These are phyloP conservation scores for Leptodermis oblonga DNA, from an alignment of 257 asterid species.

Conservation along the genomic window DNA sequence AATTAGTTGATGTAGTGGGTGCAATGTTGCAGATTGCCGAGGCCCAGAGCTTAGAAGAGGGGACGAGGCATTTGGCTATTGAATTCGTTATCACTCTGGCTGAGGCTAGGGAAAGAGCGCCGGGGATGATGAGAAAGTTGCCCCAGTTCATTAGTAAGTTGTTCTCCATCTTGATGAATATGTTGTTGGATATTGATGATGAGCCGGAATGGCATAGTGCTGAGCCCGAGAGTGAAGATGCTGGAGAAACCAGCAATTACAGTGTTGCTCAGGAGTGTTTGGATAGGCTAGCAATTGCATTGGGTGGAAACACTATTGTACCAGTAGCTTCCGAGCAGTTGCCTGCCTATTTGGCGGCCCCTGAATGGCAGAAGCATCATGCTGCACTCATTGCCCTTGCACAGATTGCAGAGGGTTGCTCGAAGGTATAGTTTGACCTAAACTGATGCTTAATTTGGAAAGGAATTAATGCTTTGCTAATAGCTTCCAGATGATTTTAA, in stretches of 20 bases:
- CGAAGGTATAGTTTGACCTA: slow-evolving; percentile 50
- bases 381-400: slow-evolving; percentile 96
- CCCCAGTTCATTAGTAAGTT: slow-evolving; percentile 83
- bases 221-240: slow-evolving; percentile 83
- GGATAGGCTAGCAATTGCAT: slow-evolving; percentile 81
- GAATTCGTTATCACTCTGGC: slow-evolving; percentile 95
- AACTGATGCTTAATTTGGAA: background rate
- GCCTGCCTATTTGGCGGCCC: slow-evolving; percentile 65
- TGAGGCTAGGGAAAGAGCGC: slow-evolving; percentile 95
- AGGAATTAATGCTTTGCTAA: background rate
- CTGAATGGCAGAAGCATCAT: slow-evolving; percentile 95
- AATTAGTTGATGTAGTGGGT: slow-evolving; percentile 88
- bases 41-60: slow-evolving; percentile 88
- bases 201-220: slow-evolving; percentile 94
- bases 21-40: slow-evolving; percentile 93
- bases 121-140: slow-evolving; percentile 99
- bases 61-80: slow-evolving; percentile 87
- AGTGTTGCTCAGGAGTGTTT: slow-evolving; percentile 94
- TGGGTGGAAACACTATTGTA: slow-evolving; percentile 89
- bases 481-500: too few relatives aligned
- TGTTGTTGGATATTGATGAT: slow-evolving; percentile 88
- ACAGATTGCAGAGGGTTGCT: slow-evolving; percentile 95
- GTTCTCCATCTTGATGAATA: slow-evolving; percentile 72
- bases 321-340: slow-evolving; percentile 95
- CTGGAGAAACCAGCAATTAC: slow-evolving; percentile 89